Evolutionary conservation across 345 rosid species (phyloP).

Genomic region (Microcos paniculata): DNA sequence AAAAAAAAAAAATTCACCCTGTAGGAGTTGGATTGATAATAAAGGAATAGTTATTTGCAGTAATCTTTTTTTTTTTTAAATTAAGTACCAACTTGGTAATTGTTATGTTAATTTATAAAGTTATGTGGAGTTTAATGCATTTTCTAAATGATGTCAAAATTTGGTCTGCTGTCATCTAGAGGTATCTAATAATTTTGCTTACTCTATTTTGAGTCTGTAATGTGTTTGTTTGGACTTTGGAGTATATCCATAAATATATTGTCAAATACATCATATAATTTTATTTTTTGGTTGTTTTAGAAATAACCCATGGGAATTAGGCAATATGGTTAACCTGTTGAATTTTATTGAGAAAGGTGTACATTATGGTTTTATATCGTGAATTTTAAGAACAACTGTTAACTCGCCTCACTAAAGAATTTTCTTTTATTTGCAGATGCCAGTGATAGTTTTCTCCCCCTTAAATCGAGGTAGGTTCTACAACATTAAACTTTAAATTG

Average conservation of each 20-base stretch:
- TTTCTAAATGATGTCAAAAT: neutral
- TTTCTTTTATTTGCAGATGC: conserved; percentile 49
- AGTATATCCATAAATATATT: neutral
- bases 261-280: neutral
- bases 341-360: neutral
- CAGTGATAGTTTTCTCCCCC: conserved; percentile 44
- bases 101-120: neutral
- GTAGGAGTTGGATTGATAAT: neutral
- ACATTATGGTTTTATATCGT: neutral
- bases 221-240: neutral
- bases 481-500: neutral
- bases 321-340: neutral
- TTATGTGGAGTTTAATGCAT: neutral
- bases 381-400: neutral
- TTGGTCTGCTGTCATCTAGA: neutral
- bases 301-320: no score
- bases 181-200: neutral
- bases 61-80: no score
- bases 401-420: conserved; percentile 8
- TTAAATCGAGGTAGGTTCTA: conserved; percentile 49
- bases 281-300: neutral
- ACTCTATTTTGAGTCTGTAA: neutral
- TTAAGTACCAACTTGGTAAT: neutral
- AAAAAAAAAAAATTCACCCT: no score
- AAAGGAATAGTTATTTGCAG: no score